These are phyloP conservation scores for Aurantiochytrium sp. DNA, from an alignment of 108 stramenopile species.

Conservation along the genomic window DNA sequence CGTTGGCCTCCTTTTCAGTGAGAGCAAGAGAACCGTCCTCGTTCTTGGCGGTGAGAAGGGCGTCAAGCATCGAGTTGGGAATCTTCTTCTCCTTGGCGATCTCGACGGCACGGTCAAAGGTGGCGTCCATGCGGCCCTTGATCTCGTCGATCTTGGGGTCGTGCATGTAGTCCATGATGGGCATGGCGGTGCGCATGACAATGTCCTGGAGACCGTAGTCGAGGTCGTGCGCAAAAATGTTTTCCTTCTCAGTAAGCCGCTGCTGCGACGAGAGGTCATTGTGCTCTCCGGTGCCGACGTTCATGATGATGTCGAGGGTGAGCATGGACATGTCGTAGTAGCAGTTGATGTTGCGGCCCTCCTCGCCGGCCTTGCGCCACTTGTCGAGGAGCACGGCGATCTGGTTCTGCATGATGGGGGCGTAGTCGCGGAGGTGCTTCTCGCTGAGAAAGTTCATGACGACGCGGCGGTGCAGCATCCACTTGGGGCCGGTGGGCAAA, in stretches of 20 bases:
- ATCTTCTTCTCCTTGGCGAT: background rate
- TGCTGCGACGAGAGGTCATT: background rate
- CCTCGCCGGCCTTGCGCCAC: background rate
- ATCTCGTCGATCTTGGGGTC: background rate
- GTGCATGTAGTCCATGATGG: background rate
- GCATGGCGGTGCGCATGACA: background rate
- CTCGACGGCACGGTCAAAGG: background rate
- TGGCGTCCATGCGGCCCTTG: background rate
- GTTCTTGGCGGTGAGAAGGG: background rate
- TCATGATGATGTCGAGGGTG: constrained; percentile 3
- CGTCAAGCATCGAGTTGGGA: background rate
- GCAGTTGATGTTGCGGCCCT: background rate
- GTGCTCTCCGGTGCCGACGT: constrained; percentile 1
- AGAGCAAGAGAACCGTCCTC: background rate
- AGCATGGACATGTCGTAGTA: constrained; percentile 13
- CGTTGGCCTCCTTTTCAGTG: background rate
- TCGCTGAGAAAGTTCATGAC: background rate
- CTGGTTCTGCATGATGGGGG: background rate
- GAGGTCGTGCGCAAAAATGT: background rate
- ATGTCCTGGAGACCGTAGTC: constrained; percentile 4
- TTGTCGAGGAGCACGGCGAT: background rate
- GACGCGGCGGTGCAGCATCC: constrained; percentile 6
- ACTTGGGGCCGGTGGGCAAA: background rate
- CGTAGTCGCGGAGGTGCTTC: background rate
- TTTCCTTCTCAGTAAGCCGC: background rate